Evolutionary conservation across 1,284 basidiomycete species (phyloP), one percentile per base, ranked within the genome.

Genomic region (Laetiporus sulphureus): DNA sequence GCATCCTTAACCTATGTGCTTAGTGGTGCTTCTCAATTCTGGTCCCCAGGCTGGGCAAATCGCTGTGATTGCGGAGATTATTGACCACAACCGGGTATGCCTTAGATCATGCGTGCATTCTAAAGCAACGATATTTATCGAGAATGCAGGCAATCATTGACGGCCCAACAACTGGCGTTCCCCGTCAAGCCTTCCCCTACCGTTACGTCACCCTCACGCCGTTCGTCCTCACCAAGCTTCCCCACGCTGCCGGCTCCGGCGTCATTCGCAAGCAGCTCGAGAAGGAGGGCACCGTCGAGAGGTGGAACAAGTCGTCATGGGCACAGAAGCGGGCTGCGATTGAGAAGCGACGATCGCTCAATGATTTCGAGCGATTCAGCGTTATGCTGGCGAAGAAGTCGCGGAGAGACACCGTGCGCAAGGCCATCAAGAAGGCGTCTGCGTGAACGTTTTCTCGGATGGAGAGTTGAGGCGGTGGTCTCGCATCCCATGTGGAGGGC

Each of bases 31-130:
- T 72, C 77, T 98, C 72, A 91, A 89, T 68, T 70, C 85, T 52
- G 95, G 94, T 51, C 89, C 89, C 49, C 78, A 72, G 48, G 75
- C 82, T 47, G 92, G 93, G 59, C 88, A 87, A 68, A 89, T 97
- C 61, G 96, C 96, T 51, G 88, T 93, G 56, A 94, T 99, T 63
- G 83, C 83, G 48, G 94, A 98, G 71, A 93, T 99, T 69, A 92
- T 99, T 55, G 96, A 99, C 81, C 95, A 98, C 79, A 96, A 94
- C 78, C 83, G 93, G 66, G 94, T 96, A 59, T 52, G 87, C 71
- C 21, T 29, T 2, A 32, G 1, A 23, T 31, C 10, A n/a, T 2
- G 25, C 25, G 25, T 32, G 11, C 29, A 16, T 40, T 36, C 27
- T 36, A 32, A n/a, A 13, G 12, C 22, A 44, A 29, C 48, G 41